These are phyloP conservation scores for Herpetomonas samuelpessoai DNA, from an alignment of 208 protist species.

Conservation along the genomic window DNA sequence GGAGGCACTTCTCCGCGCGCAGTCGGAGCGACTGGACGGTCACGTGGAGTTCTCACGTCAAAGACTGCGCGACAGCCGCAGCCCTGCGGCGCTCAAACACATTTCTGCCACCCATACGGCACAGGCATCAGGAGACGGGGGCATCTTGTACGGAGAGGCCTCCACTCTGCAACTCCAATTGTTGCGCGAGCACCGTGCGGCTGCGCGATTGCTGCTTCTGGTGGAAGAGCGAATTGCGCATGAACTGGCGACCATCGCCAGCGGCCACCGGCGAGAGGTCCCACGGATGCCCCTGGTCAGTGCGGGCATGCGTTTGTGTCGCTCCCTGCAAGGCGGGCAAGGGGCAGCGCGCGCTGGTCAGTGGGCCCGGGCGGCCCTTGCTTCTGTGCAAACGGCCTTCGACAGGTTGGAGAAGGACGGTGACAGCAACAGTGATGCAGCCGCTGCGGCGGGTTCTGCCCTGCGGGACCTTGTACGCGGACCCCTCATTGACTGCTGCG, in stretches of 20 bases:
- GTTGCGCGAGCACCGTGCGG: neutral
- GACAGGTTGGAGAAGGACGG: neutral
- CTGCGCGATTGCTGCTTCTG: too few species aligned
- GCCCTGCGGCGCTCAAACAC: neutral
- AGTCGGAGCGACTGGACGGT: neutral
- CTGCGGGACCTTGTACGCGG: neutral
- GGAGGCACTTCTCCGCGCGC: neutral
- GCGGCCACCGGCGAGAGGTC: too few species aligned
- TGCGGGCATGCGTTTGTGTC: conserved; percentile 11
- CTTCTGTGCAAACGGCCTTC: neutral
- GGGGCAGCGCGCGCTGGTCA: conserved; percentile 1
- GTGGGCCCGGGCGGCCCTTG: neutral
- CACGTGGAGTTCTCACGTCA: neutral
- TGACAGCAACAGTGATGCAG: neutral
- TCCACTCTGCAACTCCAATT: neutral
- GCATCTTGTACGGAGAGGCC: neutral
- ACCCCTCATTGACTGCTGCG: neutral
- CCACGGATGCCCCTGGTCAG: too few species aligned
- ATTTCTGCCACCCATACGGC: too few species aligned
- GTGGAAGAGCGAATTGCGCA: too few species aligned
- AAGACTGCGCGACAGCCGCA: neutral
- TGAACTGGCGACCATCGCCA: too few species aligned
- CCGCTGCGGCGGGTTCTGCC: neutral
- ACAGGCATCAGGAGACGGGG: neutral
- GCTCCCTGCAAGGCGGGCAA: conserved; percentile 13